Conservation (phyloP, 225 moss, liverwort and hornwort species). For the Physcomitrium patens region DNA sequence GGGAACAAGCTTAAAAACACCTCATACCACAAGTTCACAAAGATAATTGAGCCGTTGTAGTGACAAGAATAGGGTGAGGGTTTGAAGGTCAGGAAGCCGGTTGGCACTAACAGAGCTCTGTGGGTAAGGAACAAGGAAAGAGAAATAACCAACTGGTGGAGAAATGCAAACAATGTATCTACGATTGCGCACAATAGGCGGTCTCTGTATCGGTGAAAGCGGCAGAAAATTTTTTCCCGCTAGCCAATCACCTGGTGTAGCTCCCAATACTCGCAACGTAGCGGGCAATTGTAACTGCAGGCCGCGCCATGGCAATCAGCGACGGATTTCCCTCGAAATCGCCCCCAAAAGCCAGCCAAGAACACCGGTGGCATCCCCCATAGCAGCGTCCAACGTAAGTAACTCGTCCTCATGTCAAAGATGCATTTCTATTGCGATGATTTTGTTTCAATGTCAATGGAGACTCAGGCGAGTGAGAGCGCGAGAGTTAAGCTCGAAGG, state of each 20-base stretch:
- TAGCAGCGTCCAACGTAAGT: constrained; percentile 39
- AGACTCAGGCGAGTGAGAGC: background rate
- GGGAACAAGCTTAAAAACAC: no score
- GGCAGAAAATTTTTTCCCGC: background rate
- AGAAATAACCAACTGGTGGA: background rate
- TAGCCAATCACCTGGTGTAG: constrained; percentile 12
- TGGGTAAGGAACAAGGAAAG: no score
- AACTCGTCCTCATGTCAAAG: constrained; percentile 13
- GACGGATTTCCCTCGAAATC: constrained; percentile 21
- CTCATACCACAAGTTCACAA: no score
- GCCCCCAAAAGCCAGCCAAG: constrained; percentile 21
- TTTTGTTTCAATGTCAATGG: no score
- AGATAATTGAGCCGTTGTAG: no score
- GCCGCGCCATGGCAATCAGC: constrained; percentile 22
- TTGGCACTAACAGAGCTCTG: no score
- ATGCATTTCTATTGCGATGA: background rate
- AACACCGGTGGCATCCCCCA: constrained; percentile 15
- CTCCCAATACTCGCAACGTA: constrained; percentile 13
- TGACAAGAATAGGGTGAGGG: no score
- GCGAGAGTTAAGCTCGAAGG: background rate
- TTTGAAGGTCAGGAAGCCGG: no score
- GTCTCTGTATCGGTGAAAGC: constrained; percentile 11
- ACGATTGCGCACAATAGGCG: constrained; percentile 14
- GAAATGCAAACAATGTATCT: constrained; percentile 29
- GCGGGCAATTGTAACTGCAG: constrained; percentile 19